These are phyloP conservation scores for Globisporangium uncinulatum DNA, from an alignment of 352 stramenopile genomes.

Conservation along the genomic window DNA sequence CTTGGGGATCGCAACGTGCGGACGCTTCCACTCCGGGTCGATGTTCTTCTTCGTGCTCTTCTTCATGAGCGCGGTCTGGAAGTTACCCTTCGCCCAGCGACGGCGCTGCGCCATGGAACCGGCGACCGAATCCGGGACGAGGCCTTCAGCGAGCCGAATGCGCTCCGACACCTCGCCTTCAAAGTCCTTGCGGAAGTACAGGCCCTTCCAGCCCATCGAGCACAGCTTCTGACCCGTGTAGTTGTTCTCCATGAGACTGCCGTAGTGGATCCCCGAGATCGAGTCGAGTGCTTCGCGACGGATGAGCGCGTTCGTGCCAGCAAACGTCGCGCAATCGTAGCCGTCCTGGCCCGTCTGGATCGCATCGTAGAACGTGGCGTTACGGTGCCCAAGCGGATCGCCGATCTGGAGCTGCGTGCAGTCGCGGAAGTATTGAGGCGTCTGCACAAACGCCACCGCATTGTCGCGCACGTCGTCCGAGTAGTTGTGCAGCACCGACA, in stretches of 20 bases:
- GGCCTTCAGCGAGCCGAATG: constrained; percentile 69
- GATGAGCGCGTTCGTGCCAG: constrained; percentile 78
- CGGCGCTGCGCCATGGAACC: constrained; percentile 71
- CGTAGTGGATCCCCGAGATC: constrained; percentile 83
- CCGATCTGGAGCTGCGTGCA: constrained; percentile 80
- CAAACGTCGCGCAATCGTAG: constrained; percentile 77
- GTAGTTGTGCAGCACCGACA: constrained; percentile 67
- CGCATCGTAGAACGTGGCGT: constrained; percentile 82
- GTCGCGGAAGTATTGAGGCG: constrained; percentile 81
- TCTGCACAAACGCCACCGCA: constrained; percentile 75
- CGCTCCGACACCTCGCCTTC: constrained; percentile 72
- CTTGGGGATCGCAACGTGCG: constrained; percentile 66
- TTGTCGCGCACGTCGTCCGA: constrained; percentile 81
- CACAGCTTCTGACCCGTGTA: constrained; percentile 77
- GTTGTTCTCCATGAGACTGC: constrained; percentile 76
- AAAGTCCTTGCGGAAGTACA: constrained; percentile 88
- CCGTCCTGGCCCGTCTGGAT: constrained; percentile 82
- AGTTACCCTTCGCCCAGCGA: constrained; percentile 82
- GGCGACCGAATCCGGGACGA: constrained; percentile 77
- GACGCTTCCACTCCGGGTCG: constrained; percentile 77
- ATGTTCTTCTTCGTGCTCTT: constrained; percentile 71
- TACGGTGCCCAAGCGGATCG: constrained; percentile 76
- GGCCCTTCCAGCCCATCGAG: constrained; percentile 77
- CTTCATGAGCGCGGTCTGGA: constrained; percentile 82
- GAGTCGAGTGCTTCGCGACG: constrained; percentile 79